Conservation (phyloP, 371 early-diverging fungal genomes). For the Funneliformis caledonium region DNA sequence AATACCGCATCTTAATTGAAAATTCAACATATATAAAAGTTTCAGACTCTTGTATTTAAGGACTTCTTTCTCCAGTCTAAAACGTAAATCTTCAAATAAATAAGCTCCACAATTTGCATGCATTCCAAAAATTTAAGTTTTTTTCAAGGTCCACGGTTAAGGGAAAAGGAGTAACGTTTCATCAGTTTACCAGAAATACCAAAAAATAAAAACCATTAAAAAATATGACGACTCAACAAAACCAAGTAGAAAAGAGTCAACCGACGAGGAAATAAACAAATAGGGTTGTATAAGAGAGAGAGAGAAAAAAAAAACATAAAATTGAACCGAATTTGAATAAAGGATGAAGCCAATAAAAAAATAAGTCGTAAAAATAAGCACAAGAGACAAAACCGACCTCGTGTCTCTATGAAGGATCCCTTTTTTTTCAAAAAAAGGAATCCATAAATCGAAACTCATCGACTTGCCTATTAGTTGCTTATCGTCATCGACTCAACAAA, state of each 20-base stretch:
- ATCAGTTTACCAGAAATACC: slow-evolving; percentile 1
- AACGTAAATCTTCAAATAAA: not conserved
- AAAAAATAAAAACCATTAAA: slow-evolving; percentile 3
- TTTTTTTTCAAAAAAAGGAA: slow-evolving; percentile 2
- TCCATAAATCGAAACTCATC: not conserved
- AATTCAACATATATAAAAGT: not conserved
- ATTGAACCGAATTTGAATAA: not conserved
- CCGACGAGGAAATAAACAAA: not conserved
- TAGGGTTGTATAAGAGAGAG: not conserved
- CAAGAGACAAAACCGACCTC: slow-evolving; percentile 28
- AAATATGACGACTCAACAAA: not conserved
- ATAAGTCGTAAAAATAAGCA: slow-evolving; percentile 4
- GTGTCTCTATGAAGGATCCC: slow-evolving; percentile 15
- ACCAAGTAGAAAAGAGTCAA: not conserved
- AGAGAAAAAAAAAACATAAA: not conserved
- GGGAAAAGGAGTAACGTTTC: not conserved
- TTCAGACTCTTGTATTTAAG: not conserved
- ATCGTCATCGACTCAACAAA: slow-evolving; percentile 23
- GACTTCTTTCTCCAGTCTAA: not conserved
- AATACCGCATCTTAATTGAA: not conserved
- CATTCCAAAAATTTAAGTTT: not conserved
- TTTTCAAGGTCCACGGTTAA: not conserved
- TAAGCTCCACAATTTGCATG: not conserved
- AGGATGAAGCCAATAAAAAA: not conserved
- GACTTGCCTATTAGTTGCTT: not conserved